Base-by-base conservation (phyloP, 208 protist species). In the Trypanosoma lewisi region DNA sequence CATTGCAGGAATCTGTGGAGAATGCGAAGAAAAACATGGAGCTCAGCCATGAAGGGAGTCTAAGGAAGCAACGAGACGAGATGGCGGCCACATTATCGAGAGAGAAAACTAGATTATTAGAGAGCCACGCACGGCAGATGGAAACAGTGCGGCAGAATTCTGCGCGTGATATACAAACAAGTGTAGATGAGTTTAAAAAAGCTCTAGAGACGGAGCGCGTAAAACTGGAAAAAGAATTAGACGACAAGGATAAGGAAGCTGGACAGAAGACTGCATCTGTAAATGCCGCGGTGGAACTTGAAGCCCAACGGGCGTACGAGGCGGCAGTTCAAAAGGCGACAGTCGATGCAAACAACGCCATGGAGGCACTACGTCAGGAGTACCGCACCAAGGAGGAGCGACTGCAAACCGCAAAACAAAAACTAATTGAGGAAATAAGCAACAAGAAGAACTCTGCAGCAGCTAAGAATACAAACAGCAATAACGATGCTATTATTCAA, bases 1-100 rank as follows among this genome's bases (percentile, higher is more conserved):
- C 16, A 7, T 23, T 57, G 14, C 41, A 51, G 16, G 36, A 50
- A n/a, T 34, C 14, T 31, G 6, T 69, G 34, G 53, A 54, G 37
- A 47, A 68, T 19, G 41, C 41, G 30, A 70, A 71, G 45, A 77
- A 81, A 42, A 64, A 77, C 28, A 60, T 85, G n/a, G 67, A 78
- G 19, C 51, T 62, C 25, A 65, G 57, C 11, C 75, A 74, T 65
- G 27, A 9, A 4, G 50, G 67, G 25, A 52, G 31, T 14, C 8
- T 51, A 12, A 64, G 28, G 14, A 44, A 52, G 37, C 49, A 67
- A 25, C 34, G 57, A n/a, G 61, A 75, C 34, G 53, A 19, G 23
- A 5, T 41, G 17, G 33, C 50, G 25, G 53, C 33, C 9, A 41
- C 5, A 21, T 28, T 75, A 17, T 49, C 68, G 55, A 57, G 52